phyloP scores from a whole-genome alignment of 148 eudicot species.

The Arbutus unedo region DNA sequence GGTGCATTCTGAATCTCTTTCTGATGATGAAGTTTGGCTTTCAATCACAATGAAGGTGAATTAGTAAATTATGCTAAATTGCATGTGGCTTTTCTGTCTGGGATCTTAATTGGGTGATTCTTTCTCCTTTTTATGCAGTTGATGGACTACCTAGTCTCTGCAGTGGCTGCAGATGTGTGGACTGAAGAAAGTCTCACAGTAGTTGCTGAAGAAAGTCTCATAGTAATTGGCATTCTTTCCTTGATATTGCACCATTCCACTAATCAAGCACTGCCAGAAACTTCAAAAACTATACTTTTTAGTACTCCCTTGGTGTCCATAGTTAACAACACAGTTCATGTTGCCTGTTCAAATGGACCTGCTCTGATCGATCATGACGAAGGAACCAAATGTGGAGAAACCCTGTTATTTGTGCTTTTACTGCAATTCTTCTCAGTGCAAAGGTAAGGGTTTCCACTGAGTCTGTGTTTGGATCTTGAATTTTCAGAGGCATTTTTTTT shows the following conservation, averaged over 20 bases:
- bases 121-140: constrained; percentile 39
- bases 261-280: constrained; percentile 49
- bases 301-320: constrained; percentile 52
- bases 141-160: constrained; percentile 43
- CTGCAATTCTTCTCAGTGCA: constrained; percentile 55
- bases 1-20: constrained; percentile 50
- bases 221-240: constrained; percentile 57
- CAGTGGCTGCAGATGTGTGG: constrained; percentile 48
- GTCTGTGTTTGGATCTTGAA: neutral
- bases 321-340: constrained; percentile 39
- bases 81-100: neutral
- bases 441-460: constrained; percentile 44
- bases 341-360: constrained; percentile 58
- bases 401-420: constrained; percentile 51
- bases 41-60: constrained; percentile 67
- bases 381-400: constrained; percentile 52
- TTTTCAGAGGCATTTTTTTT: neutral
- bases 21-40: constrained; percentile 62
- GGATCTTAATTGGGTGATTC: neutral
- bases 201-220: constrained; percentile 49
- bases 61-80: neutral
- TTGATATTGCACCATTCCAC: constrained; percentile 76
- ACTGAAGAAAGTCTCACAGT: constrained; percentile 52
- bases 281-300: constrained; percentile 64
- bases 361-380: constrained; percentile 51